phyloP scores from a whole-genome alignment of 1,284 basidiomycete genomes.

The Cystobasidium sp. region DNA sequence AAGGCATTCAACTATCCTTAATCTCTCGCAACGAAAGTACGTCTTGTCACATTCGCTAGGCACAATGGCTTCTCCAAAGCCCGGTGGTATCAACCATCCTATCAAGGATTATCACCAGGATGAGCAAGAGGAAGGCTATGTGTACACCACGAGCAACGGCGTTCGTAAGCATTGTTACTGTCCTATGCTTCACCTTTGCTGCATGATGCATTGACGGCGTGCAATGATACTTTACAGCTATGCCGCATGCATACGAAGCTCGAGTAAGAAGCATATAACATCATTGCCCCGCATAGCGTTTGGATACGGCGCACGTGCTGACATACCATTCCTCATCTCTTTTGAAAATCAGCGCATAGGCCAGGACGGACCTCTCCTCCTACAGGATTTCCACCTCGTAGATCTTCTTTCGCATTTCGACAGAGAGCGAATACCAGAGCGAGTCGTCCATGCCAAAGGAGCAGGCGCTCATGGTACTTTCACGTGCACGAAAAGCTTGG shows the following conservation, averaged over 20 bases:
- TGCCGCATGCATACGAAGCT: slow-evolving; percentile 68
- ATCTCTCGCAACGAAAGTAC: too few relatives aligned
- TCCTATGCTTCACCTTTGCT: background rate
- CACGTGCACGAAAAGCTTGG: slow-evolving; percentile 75
- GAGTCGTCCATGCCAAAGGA: slow-evolving; percentile 85
- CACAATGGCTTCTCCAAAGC: background rate
- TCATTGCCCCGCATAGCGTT: background rate
- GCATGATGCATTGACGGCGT: too few relatives aligned
- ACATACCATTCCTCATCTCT: slow-evolving; percentile 48
- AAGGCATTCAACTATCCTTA: too few relatives aligned
- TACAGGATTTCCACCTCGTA: slow-evolving; percentile 61
- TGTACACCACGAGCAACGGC: slow-evolving; percentile 38
- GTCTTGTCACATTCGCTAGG: background rate
- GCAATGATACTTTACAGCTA: slow-evolving; percentile 19
- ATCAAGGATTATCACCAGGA: slow-evolving; percentile 29
- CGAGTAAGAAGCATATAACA: background rate
- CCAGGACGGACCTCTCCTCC: slow-evolving; percentile 74
- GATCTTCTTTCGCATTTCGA: slow-evolving; percentile 89
- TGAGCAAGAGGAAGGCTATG: slow-evolving; percentile 16
- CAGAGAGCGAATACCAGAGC: slow-evolving; percentile 93
- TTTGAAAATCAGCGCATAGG: slow-evolving; percentile 68
- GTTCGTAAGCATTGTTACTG: slow-evolving; percentile 15
- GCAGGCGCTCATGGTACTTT: slow-evolving; percentile 90
- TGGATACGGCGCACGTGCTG: background rate
- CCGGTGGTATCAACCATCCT: slow-evolving; percentile 30